Conservation (phyloP, 2,329 filamentous ascomycete genomes). For the Botryotinia convoluta region DNA sequence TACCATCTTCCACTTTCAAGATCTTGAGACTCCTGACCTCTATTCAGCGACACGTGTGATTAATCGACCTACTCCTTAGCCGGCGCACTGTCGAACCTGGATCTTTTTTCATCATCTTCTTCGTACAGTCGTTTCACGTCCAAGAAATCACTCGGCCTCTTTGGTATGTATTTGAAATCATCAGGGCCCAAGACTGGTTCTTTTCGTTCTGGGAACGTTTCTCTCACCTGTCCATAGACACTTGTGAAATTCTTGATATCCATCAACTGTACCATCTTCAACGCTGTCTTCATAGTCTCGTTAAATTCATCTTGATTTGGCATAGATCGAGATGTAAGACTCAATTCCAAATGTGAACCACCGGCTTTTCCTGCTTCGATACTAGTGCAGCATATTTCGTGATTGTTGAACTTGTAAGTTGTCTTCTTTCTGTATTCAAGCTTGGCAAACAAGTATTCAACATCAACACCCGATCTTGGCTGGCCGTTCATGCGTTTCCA, state of each 20-base stretch:
- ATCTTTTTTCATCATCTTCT: background rate
- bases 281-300: slow-evolving; percentile 26
- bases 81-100: background rate
- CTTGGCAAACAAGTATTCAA: slow-evolving; percentile 38
- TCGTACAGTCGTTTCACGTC: background rate
- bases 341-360: slow-evolving; percentile 34
- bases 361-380: slow-evolving; percentile 37
- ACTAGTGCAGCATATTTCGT: slow-evolving; percentile 31
- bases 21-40: background rate
- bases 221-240: background rate
- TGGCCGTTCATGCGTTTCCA: background rate
- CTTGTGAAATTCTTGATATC: slow-evolving; percentile 5
- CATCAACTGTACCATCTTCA: slow-evolving; percentile 19
- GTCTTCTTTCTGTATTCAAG: slow-evolving; percentile 34
- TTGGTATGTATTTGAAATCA: slow-evolving; percentile 11
- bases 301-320: slow-evolving; percentile 14
- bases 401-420: slow-evolving; percentile 29
- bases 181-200: background rate
- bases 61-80: background rate
- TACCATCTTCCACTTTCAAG: background rate
- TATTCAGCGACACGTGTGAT: background rate
- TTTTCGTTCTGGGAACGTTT: background rate
- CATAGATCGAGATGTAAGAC: slow-evolving; percentile 24
- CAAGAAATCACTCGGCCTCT: slow-evolving; percentile 15
- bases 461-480: slow-evolving; percentile 19